These are phyloP conservation scores for Fusarium decemcellulare DNA, from an alignment of 2,329 filamentous ascomycete genomes.

Conservation along the genomic window DNA sequence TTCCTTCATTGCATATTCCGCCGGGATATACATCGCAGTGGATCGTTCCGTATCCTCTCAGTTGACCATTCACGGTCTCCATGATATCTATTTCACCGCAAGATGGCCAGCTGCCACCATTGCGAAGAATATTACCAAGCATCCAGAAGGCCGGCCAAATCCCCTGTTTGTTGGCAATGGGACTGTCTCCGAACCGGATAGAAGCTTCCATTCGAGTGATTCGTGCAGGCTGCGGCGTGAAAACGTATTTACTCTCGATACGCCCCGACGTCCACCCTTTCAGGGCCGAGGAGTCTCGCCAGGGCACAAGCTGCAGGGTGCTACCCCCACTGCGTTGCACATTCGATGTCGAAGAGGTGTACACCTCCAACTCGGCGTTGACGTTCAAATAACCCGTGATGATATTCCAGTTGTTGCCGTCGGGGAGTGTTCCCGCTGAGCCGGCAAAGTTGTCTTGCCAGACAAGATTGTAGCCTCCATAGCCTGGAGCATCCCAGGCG, in stretches of 20 bases:
- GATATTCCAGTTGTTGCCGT: conserved; percentile 61
- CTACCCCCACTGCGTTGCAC: conserved; percentile 63
- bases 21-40: conserved; percentile 49
- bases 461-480: conserved; percentile 56
- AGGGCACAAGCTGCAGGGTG: conserved; percentile 64
- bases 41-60: conserved; percentile 23
- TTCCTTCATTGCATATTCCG: conserved; percentile 63
- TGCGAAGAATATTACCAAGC: conserved; percentile 40
- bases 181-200: conserved; percentile 57
- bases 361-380: conserved; percentile 64
- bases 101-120: conserved; percentile 38
- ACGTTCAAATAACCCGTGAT: conserved; percentile 55
- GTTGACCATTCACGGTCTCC: conserved; percentile 33
- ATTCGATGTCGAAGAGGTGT: conserved; percentile 59
- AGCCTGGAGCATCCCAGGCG: conserved; percentile 49
- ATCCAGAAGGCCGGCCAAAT: conserved; percentile 52
- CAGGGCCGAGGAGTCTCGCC: conserved; percentile 47
- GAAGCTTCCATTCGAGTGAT: conserved; percentile 58
- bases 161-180: conserved; percentile 57
- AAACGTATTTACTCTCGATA: conserved; percentile 62
- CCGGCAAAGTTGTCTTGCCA: conserved; percentile 64
- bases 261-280: conserved; percentile 64
- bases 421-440: conserved; percentile 52
- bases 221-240: conserved; percentile 57
- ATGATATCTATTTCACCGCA: conserved; percentile 42